These are phyloP conservation scores for Botrytis galanthina DNA, from an alignment of 2,329 filamentous ascomycete genomes.

Conservation along the genomic window DNA sequence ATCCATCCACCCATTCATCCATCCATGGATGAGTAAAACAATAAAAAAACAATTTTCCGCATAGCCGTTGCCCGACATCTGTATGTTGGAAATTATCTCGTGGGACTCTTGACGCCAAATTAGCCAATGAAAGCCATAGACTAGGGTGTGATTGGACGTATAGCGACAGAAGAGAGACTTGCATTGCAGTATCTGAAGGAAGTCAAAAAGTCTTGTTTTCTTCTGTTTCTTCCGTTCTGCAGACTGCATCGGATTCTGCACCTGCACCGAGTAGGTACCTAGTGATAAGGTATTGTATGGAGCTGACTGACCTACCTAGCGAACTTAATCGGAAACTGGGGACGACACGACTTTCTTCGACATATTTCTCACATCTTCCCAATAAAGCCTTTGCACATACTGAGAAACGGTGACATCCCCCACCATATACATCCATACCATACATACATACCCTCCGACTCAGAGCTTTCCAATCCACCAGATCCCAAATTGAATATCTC, in stretches of 20 bases:
- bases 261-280: slow-evolving; percentile 6
- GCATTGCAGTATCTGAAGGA: not conserved
- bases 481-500: not conserved
- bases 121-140: slow-evolving; percentile 3
- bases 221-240: not conserved
- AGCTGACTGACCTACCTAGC: not conserved
- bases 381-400: not conserved
- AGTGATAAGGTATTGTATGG: not conserved
- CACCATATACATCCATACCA: not conserved
- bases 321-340: not conserved
- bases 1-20: not conserved
- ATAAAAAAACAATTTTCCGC: not conserved
- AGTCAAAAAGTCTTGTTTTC: slow-evolving; percentile 9
- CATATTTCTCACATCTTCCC: not conserved
- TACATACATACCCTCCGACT: not conserved
- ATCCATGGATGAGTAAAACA: not conserved
- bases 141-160: not conserved
- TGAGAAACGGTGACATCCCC: slow-evolving; percentile 3
- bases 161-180: not conserved
- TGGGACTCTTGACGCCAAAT: slow-evolving; percentile 9
- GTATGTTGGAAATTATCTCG: slow-evolving; percentile 1
- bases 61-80: not conserved
- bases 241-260: not conserved
- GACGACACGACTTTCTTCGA: not conserved
- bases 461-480: not conserved